A percentile compares a stretch with the other conserved stretches of the same genome.
phyloP scores from a whole-genome alignment of 331 rosid species.

The Ulmus americana region DNA sequence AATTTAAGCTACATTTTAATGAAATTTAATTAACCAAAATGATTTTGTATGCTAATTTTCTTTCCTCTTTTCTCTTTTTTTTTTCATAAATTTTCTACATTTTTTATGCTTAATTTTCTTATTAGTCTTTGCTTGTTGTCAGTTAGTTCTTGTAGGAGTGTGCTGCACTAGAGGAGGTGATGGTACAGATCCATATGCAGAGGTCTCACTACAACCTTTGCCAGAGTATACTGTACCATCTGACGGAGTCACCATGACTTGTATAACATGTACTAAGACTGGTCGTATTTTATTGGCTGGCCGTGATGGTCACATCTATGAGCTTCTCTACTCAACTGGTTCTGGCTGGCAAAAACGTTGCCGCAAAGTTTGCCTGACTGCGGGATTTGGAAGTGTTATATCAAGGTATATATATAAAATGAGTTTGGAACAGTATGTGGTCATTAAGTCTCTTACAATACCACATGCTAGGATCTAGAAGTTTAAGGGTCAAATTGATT shows the following conservation, averaged over 20 bases:
- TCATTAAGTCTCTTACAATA: neutral
- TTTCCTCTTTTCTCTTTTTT: neutral
- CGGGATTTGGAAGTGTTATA: constrained; percentile 86
- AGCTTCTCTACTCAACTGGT: constrained; percentile 74
- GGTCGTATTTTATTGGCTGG: constrained; percentile 95
- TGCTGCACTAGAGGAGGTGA: constrained; percentile 86
- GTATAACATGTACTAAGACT: constrained; percentile 75
- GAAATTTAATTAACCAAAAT: too few species aligned
- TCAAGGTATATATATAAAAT: constrained; percentile 57
- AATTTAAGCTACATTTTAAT: neutral
- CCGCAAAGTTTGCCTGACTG: constrained; percentile 77
- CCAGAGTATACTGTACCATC: constrained; percentile 82
- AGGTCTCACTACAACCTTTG: constrained; percentile 83
- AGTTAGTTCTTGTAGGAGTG: constrained; percentile 86
- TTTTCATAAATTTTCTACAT: neutral
- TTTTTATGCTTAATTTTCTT: constrained; percentile 28
- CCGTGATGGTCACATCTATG: constrained; percentile 93
- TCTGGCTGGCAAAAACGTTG: constrained; percentile 96
- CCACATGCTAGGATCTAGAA: neutral
- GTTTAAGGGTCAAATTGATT: neutral
- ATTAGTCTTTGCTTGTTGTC: constrained; percentile 34
- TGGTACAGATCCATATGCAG: constrained; percentile 81
- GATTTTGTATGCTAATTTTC: neutral
- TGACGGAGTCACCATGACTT: constrained; percentile 93
- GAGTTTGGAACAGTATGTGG: constrained; percentile 5